Conservation (phyloP, 2,329 filamentous ascomycete genomes). For the Blumeria hordei region DNA sequence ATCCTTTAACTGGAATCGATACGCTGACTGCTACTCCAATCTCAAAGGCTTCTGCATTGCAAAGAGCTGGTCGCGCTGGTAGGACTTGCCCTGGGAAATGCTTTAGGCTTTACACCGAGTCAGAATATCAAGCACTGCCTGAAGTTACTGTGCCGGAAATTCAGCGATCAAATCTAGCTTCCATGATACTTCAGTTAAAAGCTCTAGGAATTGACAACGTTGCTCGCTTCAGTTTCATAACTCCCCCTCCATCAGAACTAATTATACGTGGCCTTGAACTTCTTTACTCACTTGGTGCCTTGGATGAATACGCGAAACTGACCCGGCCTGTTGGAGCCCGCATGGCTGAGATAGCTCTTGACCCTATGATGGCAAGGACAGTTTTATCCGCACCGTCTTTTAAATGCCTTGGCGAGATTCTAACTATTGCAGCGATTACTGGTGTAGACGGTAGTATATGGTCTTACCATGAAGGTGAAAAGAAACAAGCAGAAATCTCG, state of each 20-base stretch:
- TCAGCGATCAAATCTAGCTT: conserved; percentile 73
- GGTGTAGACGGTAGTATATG: conserved; percentile 64
- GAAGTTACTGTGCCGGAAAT: conserved; percentile 70
- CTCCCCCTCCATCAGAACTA: conserved; percentile 61
- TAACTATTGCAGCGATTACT: conserved; percentile 87
- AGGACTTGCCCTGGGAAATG: conserved; percentile 82
- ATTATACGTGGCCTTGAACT: conserved; percentile 71
- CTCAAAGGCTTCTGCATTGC: conserved; percentile 80
- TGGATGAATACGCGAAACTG: conserved; percentile 77
- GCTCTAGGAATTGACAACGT: conserved; percentile 90
- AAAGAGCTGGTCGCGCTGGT: conserved; percentile 73
- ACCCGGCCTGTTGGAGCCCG: conserved; percentile 67
- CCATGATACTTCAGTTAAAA: conserved; percentile 74
- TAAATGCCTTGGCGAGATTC: conserved; percentile 59
- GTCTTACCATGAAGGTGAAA: conserved; percentile 57
- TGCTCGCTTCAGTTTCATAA: conserved; percentile 70
- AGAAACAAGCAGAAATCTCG: conserved; percentile 48
- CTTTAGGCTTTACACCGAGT: conserved; percentile 74
- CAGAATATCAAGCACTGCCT: conserved; percentile 37
- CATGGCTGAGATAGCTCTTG: conserved; percentile 83
- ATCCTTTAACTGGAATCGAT: conserved; percentile 68
- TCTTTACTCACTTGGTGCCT: conserved; percentile 61
- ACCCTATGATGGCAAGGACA: conserved; percentile 88
- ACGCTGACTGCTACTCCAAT: conserved; percentile 59
- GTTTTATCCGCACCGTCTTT: conserved; percentile 54